Evolutionary conservation across 2,329 filamentous ascomycete species (phyloP).

Genomic region (Fusarium albosuccineum): DNA sequence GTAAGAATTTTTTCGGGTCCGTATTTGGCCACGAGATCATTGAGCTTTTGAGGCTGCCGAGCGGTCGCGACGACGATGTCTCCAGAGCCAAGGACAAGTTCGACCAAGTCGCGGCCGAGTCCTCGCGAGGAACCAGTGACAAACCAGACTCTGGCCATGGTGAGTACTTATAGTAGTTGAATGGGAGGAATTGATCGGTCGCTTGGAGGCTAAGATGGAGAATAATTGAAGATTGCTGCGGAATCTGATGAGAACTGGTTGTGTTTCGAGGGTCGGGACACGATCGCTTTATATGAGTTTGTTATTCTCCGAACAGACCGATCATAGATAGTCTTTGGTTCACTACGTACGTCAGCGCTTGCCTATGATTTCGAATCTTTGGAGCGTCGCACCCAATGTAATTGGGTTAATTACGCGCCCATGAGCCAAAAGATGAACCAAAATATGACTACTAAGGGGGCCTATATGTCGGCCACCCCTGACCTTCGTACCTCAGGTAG

Average conservation of each 20-base stretch:
- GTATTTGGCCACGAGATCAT: constrained; percentile 53
- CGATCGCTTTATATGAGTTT: neutral
- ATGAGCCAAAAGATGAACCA: neutral
- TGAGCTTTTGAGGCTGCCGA: constrained; percentile 53
- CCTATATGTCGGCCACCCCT: no score
- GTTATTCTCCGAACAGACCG: neutral
- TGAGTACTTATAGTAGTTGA: neutral
- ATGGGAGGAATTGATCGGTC: neutral
- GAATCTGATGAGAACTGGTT: neutral
- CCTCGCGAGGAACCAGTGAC: constrained; percentile 64
- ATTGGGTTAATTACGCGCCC: no score
- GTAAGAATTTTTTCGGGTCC: constrained; percentile 60
- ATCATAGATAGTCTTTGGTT: no score
- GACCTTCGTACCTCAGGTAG: no score
- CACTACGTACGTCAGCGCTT: neutral
- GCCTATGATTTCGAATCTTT: neutral
- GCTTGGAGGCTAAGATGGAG: no score
- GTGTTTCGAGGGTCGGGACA: neutral
- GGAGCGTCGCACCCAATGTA: no score
- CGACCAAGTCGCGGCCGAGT: constrained; percentile 58
- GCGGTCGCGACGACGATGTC: constrained; percentile 61
- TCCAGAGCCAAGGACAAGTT: constrained; percentile 54
- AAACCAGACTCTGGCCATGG: constrained; percentile 56
- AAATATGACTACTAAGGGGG: no score
- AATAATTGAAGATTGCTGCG: neutral